Conservation (phyloP, 495 filamentous ascomycete genomes). For the Lophium mytilinum region DNA sequence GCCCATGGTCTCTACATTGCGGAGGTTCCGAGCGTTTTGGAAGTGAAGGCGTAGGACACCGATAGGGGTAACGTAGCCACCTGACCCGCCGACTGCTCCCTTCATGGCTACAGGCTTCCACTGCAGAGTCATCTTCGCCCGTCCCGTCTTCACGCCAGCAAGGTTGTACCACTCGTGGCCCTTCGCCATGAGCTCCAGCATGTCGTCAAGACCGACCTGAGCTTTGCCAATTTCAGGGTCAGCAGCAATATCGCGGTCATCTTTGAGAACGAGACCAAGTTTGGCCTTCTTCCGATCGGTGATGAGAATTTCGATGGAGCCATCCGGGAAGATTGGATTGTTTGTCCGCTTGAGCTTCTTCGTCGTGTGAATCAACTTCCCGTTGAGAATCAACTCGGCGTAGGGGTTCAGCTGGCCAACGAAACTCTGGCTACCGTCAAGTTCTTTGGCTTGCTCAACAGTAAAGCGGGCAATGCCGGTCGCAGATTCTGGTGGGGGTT, state of each 20-base stretch:
- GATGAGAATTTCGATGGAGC: slow-evolving; percentile 84
- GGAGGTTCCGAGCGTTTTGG: slow-evolving; percentile 68
- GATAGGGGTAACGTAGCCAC: slow-evolving; percentile 86
- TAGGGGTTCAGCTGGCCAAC: slow-evolving; percentile 88
- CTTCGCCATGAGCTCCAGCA: slow-evolving; percentile 84
- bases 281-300: slow-evolving; percentile 85
- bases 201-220: slow-evolving; percentile 88
- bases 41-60: slow-evolving; percentile 94
- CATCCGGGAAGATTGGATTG: slow-evolving; percentile 87
- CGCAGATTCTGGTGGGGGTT: slow-evolving; percentile 77
- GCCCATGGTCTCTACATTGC: slow-evolving; percentile 90
- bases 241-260: slow-evolving; percentile 75
- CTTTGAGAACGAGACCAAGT: slow-evolving; percentile 86
- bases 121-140: slow-evolving; percentile 77
- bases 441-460: slow-evolving; percentile 89
- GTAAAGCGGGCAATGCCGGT: slow-evolving; percentile 90
- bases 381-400: slow-evolving; percentile 76
- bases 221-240: slow-evolving; percentile 84
- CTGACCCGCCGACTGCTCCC: slow-evolving; percentile 61
- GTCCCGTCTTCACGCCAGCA: slow-evolving; percentile 69
- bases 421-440: slow-evolving; percentile 83
- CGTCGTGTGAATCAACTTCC: slow-evolving; percentile 75
- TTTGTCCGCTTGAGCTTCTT: slow-evolving; percentile 93
- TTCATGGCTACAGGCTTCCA: slow-evolving; percentile 92
- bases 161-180: slow-evolving; percentile 96